Conservation (phyloP, 2,329 filamentous ascomycete genomes). For the Aspergillus amoenus region DNA sequence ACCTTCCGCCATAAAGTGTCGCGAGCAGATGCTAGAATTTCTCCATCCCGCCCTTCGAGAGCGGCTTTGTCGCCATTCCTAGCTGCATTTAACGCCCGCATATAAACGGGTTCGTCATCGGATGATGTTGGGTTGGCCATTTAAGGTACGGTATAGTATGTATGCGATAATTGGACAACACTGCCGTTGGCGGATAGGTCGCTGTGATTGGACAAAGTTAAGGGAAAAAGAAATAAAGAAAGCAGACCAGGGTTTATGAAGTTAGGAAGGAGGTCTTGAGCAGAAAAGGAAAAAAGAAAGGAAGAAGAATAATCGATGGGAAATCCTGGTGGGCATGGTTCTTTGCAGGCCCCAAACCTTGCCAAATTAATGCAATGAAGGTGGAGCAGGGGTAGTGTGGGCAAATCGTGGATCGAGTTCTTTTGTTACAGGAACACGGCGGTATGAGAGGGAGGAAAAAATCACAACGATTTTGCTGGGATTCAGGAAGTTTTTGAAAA, state of each 20-base stretch:
- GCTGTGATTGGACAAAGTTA: conserved; percentile 3
- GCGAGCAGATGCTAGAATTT: conserved; percentile 66
- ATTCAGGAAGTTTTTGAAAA: conserved; percentile 6
- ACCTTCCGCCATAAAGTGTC: conserved; percentile 67
- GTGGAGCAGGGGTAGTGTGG: conserved; percentile 23
- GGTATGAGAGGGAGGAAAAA: conserved; percentile 7
- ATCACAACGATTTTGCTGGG: conserved; percentile 7
- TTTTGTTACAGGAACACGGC: conserved; percentile 13
- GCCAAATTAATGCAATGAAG: conserved; percentile 23
- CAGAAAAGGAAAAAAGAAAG: conserved; percentile 9
- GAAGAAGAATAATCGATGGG: conserved; percentile 13
- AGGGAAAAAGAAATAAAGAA: not conserved
- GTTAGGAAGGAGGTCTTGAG: conserved; percentile 6
- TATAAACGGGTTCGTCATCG: conserved; percentile 49
- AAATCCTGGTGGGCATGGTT: conserved; percentile 17
- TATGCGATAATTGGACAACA: not conserved
- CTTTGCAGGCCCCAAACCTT: conserved; percentile 20
- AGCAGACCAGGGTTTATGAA: not conserved
- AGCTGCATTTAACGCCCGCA: conserved; percentile 71
- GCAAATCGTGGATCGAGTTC: conserved; percentile 24
- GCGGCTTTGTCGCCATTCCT: conserved; percentile 69
- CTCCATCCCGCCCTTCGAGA: conserved; percentile 61
- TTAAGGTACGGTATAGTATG: conserved; percentile 9
- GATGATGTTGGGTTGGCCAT: conserved; percentile 39
- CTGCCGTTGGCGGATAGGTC: not conserved